Percentiles rank a stretch among this genome's conserved stretches.
Evolutionary conservation across 192 early-diverging fungal genomes (phyloP).

Genomic region (Podila epicladia): DNA sequence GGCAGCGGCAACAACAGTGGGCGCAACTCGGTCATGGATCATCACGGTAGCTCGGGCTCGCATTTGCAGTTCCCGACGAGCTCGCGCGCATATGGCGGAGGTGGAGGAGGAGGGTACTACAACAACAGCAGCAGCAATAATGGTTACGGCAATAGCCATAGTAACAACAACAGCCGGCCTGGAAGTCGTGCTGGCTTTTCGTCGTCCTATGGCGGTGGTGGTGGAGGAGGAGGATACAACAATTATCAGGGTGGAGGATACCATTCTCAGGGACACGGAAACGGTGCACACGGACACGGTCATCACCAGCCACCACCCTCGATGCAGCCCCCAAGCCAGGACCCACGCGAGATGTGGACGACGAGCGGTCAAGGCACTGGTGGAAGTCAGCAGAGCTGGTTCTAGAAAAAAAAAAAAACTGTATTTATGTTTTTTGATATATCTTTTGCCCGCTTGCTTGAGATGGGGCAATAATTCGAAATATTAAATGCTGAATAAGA

Average conservation of each 20-base stretch:
- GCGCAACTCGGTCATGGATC: slow-evolving; percentile 37
- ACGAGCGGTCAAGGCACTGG: slow-evolving; percentile 41
- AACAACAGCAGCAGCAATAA: background rate
- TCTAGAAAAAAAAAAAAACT: slow-evolving; percentile 4
- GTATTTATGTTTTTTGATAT: background rate
- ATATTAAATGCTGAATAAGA: too few species aligned
- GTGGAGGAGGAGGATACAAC: slow-evolving; percentile 7
- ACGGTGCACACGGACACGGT: background rate
- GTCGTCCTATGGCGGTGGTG: slow-evolving; percentile 8
- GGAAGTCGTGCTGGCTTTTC: slow-evolving; percentile 32
- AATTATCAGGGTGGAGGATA: slow-evolving; percentile 12
- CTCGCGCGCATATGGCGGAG: slow-evolving; percentile 33
- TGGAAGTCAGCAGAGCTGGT: slow-evolving; percentile 45
- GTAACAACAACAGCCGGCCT: slow-evolving; percentile 38
- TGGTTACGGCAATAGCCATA: background rate
- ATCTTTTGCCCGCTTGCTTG: background rate
- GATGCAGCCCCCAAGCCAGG: slow-evolving; percentile 27
- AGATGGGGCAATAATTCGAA: too few species aligned
- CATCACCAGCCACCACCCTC: slow-evolving; percentile 9
- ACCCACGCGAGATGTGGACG: slow-evolving; percentile 52
- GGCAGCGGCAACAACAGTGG: slow-evolving; percentile 42
- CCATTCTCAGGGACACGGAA: slow-evolving; percentile 7
- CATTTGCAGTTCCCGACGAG: slow-evolving; percentile 30
- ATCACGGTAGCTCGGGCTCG: slow-evolving; percentile 18
- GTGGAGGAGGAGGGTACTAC: slow-evolving; percentile 18